A percentile compares a stretch with the other conserved stretches of the same genome.
These are phyloP conservation scores for Penicillium oxalicum DNA, from an alignment of 2,329 filamentous ascomycete genomes.

Conservation along the genomic window DNA sequence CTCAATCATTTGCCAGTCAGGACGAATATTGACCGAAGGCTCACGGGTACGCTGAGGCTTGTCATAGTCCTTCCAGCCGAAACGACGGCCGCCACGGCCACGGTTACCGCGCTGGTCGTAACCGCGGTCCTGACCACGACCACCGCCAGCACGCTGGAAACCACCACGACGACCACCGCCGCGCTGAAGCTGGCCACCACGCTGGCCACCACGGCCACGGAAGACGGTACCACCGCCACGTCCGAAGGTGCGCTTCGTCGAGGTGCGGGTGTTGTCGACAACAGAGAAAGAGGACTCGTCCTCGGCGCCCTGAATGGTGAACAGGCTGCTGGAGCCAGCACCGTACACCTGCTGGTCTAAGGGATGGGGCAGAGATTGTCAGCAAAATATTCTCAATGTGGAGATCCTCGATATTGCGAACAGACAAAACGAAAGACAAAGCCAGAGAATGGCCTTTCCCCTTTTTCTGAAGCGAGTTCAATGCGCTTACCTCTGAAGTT, in stretches of 20 bases:
- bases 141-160: conserved; percentile 65
- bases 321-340: conserved; percentile 75
- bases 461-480: neutral
- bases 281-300: conserved; percentile 98
- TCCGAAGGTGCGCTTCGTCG: conserved; percentile 73
- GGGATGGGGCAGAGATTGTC: conserved; percentile 5
- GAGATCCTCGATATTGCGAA: neutral
- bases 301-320: conserved; percentile 85
- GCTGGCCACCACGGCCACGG: conserved; percentile 63
- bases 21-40: conserved; percentile 90
- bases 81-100: conserved; percentile 71
- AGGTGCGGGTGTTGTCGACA: conserved; percentile 88
- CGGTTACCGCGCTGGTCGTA: conserved; percentile 69
- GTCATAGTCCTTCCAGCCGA: conserved; percentile 98
- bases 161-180: conserved; percentile 57
- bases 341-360: conserved; percentile 95
- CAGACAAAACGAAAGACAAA: conserved; percentile 4
- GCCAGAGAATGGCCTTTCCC: too few relatives aligned
- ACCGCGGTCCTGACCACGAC: conserved; percentile 59
- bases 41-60: conserved; percentile 96
- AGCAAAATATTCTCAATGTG: neutral
- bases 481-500: conserved; percentile 72
- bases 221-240: conserved; percentile 87
- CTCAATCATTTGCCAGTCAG: conserved; percentile 91
- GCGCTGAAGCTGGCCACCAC: conserved; percentile 69